These are phyloP conservation scores for Phellinidium pouzarii DNA, from an alignment of 1,284 basidiomycete species.

Conservation along the genomic window DNA sequence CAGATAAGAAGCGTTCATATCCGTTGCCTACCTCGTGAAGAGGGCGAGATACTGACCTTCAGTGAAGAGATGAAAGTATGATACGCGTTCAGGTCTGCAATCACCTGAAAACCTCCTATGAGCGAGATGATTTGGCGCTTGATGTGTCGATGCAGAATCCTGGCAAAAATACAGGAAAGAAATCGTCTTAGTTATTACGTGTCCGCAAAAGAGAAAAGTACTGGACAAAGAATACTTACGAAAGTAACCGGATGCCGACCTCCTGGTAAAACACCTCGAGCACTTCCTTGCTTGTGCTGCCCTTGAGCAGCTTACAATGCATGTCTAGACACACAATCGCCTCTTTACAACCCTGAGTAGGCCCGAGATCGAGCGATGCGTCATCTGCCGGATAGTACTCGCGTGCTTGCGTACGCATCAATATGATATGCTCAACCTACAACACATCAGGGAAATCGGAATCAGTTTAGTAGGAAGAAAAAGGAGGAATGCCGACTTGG, in stretches of 20 bases:
- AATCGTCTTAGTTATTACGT: not conserved
- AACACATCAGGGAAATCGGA: conserved; percentile 20
- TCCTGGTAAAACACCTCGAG: conserved; percentile 98
- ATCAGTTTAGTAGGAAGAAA: not conserved
- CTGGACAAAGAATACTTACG: conserved; percentile 42
- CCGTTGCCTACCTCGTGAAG: too few species aligned
- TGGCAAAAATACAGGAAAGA: conserved; percentile 27
- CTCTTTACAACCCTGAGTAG: conserved; percentile 81
- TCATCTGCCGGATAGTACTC: conserved; percentile 90
- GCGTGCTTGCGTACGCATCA: conserved; percentile 73
- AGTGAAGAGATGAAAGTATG: conserved; percentile 81
- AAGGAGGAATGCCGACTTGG: conserved; percentile 48
- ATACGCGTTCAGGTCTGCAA: conserved; percentile 93
- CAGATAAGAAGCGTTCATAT: too few species aligned
- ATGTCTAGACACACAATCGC: conserved; percentile 81
- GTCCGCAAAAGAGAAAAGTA: not conserved
- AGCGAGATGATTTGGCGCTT: conserved; percentile 95
- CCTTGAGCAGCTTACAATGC: conserved; percentile 87
- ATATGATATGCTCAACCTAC: conserved; percentile 90
- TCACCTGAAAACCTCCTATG: conserved; percentile 90
- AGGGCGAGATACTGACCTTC: conserved; percentile 42
- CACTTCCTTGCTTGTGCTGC: conserved; percentile 93
- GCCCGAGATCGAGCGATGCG: conserved; percentile 66
- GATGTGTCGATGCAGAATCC: conserved; percentile 93
- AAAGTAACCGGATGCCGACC: conserved; percentile 86